Percentiles rank a stretch among this genome's conserved stretches.
These are phyloP conservation scores for Suillus paluster DNA, from an alignment of 768 basidiomycete genomes.

Conservation along the genomic window DNA sequence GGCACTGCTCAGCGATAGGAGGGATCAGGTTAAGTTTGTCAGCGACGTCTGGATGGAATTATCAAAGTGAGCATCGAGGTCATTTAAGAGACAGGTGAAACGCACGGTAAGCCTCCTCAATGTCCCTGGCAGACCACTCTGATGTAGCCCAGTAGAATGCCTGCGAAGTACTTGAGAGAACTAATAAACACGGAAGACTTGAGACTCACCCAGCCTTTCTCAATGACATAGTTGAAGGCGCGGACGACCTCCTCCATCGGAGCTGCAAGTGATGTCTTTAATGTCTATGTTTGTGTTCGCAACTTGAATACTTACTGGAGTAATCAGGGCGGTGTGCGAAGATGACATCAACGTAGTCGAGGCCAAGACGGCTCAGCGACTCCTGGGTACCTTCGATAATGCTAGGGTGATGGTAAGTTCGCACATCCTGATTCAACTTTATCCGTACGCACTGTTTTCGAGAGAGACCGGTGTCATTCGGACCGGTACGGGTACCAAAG, in stretches of 20 bases:
- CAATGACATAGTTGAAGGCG: conserved; percentile 59
- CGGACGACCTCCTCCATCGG: conserved; percentile 61
- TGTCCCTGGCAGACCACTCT: conserved; percentile 59
- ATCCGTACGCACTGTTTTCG: conserved; percentile 31
- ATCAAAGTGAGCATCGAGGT: background rate
- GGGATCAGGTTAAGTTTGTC: conserved; percentile 52
- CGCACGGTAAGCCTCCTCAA: conserved; percentile 47
- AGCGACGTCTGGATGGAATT: conserved; percentile 44
- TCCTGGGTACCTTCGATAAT: conserved; percentile 60
- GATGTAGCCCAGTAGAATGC: conserved; percentile 55
- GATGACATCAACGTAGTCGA: conserved; percentile 57
- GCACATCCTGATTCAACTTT: background rate
- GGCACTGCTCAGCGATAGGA: conserved; percentile 58
- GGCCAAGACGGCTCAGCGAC: conserved; percentile 52
- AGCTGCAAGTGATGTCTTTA: conserved; percentile 24
- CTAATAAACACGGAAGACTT: background rate
- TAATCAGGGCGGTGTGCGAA: conserved; percentile 56
- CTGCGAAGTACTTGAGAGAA: conserved; percentile 19
- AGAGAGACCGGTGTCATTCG: conserved; percentile 44
- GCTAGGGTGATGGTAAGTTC: conserved; percentile 26
- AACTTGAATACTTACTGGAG: conserved; percentile 27
- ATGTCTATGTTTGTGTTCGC: background rate
- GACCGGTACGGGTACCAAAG: conserved; percentile 55
- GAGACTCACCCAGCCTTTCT: conserved; percentile 46
- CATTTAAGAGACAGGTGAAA: background rate